phyloP scores from a whole-genome alignment of 2,329 filamentous ascomycete genomes.

The Ceratocystis ficicola region DNA sequence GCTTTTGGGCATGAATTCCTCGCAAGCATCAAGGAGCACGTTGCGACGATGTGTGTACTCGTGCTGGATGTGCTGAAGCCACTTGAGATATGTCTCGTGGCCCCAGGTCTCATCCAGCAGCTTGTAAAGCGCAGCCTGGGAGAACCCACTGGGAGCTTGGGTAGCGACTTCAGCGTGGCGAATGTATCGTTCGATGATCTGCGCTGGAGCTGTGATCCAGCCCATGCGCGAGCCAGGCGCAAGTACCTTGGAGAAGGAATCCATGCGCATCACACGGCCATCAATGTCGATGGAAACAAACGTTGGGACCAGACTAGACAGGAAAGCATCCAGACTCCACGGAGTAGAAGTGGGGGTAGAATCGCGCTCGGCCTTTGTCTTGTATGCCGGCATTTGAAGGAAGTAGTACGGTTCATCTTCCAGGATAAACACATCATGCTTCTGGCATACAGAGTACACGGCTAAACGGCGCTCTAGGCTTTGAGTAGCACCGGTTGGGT shows the following conservation, averaged over 20 bases:
- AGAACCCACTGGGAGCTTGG: conserved; percentile 75
- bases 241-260: conserved; percentile 88
- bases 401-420: conserved; percentile 96
- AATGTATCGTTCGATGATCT: conserved; percentile 71
- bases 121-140: conserved; percentile 75
- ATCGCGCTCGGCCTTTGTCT: conserved; percentile 51
- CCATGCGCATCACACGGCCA: conserved; percentile 77
- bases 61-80: conserved; percentile 69
- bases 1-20: conserved; percentile 59
- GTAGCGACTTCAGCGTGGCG: conserved; percentile 72
- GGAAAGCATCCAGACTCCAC: conserved; percentile 52
- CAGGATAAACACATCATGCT: conserved; percentile 75
- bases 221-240: conserved; percentile 70
- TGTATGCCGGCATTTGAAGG: conserved; percentile 73
- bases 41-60: conserved; percentile 74
- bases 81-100: conserved; percentile 76
- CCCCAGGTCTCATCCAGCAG: conserved; percentile 91
- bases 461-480: conserved; percentile 52
- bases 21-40: conserved; percentile 65
- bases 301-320: conserved; percentile 48
- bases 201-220: conserved; percentile 79
- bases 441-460: conserved; percentile 66
- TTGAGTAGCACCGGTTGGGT: conserved; percentile 81
- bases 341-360: conserved; percentile 41
- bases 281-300: conserved; percentile 67